These are phyloP conservation scores for Punica granatum DNA, from an alignment of 345 rosid genomes.

Conservation along the genomic window DNA sequence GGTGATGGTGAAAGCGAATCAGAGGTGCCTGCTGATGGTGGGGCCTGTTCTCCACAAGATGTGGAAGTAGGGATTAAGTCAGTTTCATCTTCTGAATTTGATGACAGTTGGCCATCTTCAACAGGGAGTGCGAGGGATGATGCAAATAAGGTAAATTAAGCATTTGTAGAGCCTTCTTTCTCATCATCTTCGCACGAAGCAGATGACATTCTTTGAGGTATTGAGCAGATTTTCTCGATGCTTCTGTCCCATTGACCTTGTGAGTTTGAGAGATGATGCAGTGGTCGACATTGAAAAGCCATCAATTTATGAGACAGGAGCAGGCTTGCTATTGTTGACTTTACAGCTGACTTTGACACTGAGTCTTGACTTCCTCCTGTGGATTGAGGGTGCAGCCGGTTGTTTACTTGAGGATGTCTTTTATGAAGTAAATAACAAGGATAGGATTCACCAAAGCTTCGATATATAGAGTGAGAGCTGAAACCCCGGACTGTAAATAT, in stretches of 20 bases:
- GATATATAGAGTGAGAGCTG: not conserved
- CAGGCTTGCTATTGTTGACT: not conserved
- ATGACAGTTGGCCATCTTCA: not conserved
- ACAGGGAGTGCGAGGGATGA: not conserved
- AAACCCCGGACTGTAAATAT: not conserved
- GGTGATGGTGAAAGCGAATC: slow-evolving; percentile 4
- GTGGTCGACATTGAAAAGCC: not conserved
- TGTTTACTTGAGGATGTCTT: not conserved
- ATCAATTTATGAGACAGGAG: not conserved
- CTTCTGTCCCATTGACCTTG: not conserved
- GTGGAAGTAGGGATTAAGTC: slow-evolving; percentile 2
- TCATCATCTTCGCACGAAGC: not conserved
- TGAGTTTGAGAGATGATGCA: not conserved
- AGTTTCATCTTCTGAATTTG: not conserved
- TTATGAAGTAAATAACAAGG: not conserved
- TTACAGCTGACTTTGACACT: not conserved
- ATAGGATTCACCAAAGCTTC: not conserved
- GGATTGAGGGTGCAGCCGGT: not conserved
- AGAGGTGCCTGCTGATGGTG: not conserved
- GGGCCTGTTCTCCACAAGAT: not conserved
- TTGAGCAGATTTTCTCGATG: not conserved
- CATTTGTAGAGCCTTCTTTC: not conserved
- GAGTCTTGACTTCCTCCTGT: not conserved
- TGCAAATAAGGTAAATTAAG: not conserved
- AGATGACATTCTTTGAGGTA: not conserved